phyloP scores from a whole-genome alignment of 2,329 filamentous ascomycete species.

The Sporothrix brunneoviolacea region DNA sequence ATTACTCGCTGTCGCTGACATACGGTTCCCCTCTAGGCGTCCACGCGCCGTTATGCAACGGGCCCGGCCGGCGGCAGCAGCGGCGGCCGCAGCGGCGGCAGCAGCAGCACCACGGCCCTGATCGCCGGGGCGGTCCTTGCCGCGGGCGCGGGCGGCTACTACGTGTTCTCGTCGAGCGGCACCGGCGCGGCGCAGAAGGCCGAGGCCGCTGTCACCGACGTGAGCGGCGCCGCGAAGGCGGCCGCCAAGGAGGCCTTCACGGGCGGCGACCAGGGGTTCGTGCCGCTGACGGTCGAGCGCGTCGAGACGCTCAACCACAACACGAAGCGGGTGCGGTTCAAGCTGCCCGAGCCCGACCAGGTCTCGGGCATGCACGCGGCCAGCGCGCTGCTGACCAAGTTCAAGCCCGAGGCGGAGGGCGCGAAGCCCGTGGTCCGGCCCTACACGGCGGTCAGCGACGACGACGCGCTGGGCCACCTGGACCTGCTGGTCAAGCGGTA shows the following conservation, averaged over 20 bases:
- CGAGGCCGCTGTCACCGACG: slow-evolving; percentile 32
- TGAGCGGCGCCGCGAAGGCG: slow-evolving; percentile 19
- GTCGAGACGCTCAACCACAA: slow-evolving; percentile 84
- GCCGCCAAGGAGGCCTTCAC: slow-evolving; percentile 52
- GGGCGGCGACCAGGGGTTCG: slow-evolving; percentile 84
- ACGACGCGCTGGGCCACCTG: slow-evolving; percentile 71
- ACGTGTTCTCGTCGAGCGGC: slow-evolving; percentile 38
- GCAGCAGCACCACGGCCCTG: slow-evolving; percentile 50
- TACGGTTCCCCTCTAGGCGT: slow-evolving; percentile 34
- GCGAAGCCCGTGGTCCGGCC: slow-evolving; percentile 85
- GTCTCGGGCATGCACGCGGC: slow-evolving; percentile 76
- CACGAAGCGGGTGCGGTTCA: slow-evolving; percentile 87
- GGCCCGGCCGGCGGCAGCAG: slow-evolving; percentile 32
- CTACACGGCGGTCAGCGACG: slow-evolving; percentile 87
- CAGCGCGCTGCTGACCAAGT: slow-evolving; percentile 88
- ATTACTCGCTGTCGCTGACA: slow-evolving; percentile 7
- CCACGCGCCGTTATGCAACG: slow-evolving; percentile 62
- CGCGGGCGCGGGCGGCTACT: slow-evolving; percentile 53
- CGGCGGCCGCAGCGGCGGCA: slow-evolving; percentile 38
- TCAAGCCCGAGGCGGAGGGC: slow-evolving; percentile 65
- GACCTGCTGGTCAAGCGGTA: slow-evolving; percentile 93
- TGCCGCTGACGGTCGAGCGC: slow-evolving; percentile 71
- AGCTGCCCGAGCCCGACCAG: slow-evolving; percentile 74
- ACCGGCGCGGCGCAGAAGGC: slow-evolving; percentile 40
- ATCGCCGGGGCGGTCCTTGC: slow-evolving; percentile 49